Evolutionary conservation across 768 basidiomycete species (phyloP).

Genomic region (Phylloporus sp.): DNA sequence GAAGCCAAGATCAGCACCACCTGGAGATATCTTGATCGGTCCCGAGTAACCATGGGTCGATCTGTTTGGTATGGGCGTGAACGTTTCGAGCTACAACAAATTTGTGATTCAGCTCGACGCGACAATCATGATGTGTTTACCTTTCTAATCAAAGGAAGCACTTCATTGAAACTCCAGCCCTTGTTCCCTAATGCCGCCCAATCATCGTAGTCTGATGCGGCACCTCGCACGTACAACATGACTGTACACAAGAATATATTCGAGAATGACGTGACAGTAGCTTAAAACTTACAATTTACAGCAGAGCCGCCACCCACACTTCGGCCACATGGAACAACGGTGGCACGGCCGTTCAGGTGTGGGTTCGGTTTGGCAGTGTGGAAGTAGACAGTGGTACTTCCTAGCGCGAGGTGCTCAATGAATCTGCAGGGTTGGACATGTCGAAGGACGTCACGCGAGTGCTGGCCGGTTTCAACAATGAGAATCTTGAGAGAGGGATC

Average conservation of each 20-base stretch:
- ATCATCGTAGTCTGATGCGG: conserved; percentile 61
- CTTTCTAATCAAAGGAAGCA: conserved; percentile 58
- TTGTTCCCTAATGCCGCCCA: conserved; percentile 49
- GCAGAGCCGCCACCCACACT: conserved; percentile 59
- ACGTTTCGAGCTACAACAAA: conserved; percentile 44
- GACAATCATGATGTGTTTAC: conserved; percentile 23
- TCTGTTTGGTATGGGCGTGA: conserved; percentile 29
- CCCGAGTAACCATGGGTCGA: conserved; percentile 34
- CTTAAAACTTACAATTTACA: conserved; percentile 46
- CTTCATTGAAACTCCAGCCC: conserved; percentile 55
- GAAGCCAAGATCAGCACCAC: not conserved
- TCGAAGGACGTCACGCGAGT: conserved; percentile 39
- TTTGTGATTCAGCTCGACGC: conserved; percentile 25
- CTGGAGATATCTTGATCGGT: conserved; percentile 24
- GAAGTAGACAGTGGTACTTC: conserved; percentile 40
- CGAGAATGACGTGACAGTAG: not conserved
- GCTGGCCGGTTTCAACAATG: conserved; percentile 54
- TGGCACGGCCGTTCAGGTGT: conserved; percentile 41
- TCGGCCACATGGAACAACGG: conserved; percentile 42
- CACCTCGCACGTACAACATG: conserved; percentile 53
- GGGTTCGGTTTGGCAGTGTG: conserved; percentile 37
- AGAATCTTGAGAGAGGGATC: conserved; percentile 54
- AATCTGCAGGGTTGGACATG: conserved; percentile 55
- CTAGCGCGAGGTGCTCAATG: conserved; percentile 37
- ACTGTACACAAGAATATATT: conserved; percentile 15